Evolutionary conservation across 768 basidiomycete genomes (phyloP).

Genomic region (Tylopilus sp.): DNA sequence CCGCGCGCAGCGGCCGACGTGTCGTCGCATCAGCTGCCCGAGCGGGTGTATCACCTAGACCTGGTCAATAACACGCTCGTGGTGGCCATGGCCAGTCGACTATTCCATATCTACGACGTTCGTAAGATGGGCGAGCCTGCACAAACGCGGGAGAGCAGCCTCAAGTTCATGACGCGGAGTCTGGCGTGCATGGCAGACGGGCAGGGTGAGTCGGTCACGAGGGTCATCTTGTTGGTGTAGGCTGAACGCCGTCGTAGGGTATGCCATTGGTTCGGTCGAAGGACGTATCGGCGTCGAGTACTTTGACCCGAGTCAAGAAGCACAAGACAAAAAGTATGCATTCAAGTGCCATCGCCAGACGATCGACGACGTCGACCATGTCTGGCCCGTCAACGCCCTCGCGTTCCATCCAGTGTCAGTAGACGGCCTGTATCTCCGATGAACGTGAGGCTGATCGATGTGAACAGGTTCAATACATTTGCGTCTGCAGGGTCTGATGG

Average conservation of each 20-base stretch:
- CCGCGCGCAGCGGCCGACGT: conserved; percentile 60
- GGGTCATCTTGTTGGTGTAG: too few relatives aligned
- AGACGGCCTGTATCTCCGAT: background rate
- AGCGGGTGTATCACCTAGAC: conserved; percentile 84
- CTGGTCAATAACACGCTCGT: conserved; percentile 76
- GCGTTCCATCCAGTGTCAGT: conserved; percentile 87
- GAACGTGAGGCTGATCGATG: background rate
- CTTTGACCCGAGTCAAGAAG: conserved; percentile 75
- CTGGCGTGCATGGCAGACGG: conserved; percentile 92
- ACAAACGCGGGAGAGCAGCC: conserved; percentile 84
- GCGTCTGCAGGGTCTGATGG: conserved; percentile 94
- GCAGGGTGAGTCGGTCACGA: conserved; percentile 53
- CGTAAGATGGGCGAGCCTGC: conserved; percentile 71
- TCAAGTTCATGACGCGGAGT: conserved; percentile 93
- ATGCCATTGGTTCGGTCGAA: conserved; percentile 90
- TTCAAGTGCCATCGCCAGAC: conserved; percentile 96
- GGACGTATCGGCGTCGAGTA: conserved; percentile 98
- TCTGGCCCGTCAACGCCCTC: conserved; percentile 94
- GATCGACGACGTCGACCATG: conserved; percentile 88
- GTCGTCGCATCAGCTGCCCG: conserved; percentile 63
- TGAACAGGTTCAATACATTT: conserved; percentile 80
- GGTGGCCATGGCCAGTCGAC: conserved; percentile 87
- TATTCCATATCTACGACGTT: conserved; percentile 88
- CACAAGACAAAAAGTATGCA: conserved; percentile 77
- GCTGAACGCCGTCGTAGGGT: conserved; percentile 45